Conservation (phyloP, 768 basidiomycete species). For the Xerocomellus amylosporus region DNA sequence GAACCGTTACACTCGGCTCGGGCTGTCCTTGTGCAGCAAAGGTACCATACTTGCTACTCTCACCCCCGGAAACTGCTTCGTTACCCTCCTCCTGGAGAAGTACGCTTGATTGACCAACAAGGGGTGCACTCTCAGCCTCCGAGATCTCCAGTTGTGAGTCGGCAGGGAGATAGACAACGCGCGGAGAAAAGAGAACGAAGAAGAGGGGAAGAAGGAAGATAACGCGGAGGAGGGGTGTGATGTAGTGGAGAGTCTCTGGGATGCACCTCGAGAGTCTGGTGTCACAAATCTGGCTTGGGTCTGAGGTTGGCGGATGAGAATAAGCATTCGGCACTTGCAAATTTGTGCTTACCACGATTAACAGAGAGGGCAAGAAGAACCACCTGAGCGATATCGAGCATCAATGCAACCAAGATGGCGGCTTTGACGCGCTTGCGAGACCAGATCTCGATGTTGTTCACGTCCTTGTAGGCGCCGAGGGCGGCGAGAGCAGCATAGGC, state of each 20-base stretch:
- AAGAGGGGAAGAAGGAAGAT: conserved; percentile 61
- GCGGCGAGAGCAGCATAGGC: conserved; percentile 72
- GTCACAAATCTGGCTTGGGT: conserved; percentile 18
- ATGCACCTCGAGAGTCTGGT: conserved; percentile 29
- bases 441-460: conserved; percentile 70
- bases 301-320: conserved; percentile 6
- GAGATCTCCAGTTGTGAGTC: conserved; percentile 17
- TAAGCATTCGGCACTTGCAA: not conserved
- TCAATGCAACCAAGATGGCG: conserved; percentile 51
- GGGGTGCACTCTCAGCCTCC: conserved; percentile 24
- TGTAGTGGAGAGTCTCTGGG: conserved; percentile 44
- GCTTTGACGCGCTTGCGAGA: conserved; percentile 53
- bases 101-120: conserved; percentile 43
- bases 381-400: conserved; percentile 58
- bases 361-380: conserved; percentile 47
- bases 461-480: conserved; percentile 77
- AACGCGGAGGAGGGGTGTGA: conserved; percentile 63
- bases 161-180: conserved; percentile 52
- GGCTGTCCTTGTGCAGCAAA: conserved; percentile 40
- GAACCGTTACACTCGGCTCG: not conserved
- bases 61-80: conserved; percentile 32
- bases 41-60: conserved; percentile 71
- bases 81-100: conserved; percentile 51
- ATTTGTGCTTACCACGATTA: conserved; percentile 34
- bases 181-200: conserved; percentile 59